A percentile compares a stretch with the other conserved stretches of the same genome.
Conservation (phyloP, 2,329 filamentous ascomycete genomes). For the Verticillium tricorpus region DNA sequence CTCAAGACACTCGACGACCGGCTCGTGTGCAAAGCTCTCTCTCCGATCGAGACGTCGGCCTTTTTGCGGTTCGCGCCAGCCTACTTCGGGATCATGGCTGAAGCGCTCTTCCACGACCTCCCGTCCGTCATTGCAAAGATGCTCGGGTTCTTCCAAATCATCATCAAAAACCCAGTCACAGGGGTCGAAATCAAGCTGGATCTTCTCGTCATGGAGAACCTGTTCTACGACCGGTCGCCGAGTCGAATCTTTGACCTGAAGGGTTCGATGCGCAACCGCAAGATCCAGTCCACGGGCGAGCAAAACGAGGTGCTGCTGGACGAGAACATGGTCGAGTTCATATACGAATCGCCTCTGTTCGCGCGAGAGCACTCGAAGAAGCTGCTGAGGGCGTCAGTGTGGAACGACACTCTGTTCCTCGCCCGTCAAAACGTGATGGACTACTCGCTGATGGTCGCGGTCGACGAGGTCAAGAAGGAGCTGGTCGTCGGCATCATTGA, state of each 20-base stretch:
- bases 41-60: slow-evolving; percentile 84
- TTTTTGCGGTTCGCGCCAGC: slow-evolving; percentile 94
- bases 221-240: slow-evolving; percentile 91
- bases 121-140: slow-evolving; percentile 98
- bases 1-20: slow-evolving; percentile 94
- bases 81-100: slow-evolving; percentile 96
- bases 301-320: slow-evolving; percentile 94
- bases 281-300: slow-evolving; percentile 92
- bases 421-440: slow-evolving; percentile 98
- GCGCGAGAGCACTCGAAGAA: slow-evolving; percentile 95
- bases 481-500: slow-evolving; percentile 97
- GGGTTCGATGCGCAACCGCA: slow-evolving; percentile 96
- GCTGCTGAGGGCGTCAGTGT: slow-evolving; percentile 83
- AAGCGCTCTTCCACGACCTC: slow-evolving; percentile 90
- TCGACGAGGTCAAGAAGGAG: slow-evolving; percentile 85
- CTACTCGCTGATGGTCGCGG: slow-evolving; percentile 96
- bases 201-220: slow-evolving; percentile 91
- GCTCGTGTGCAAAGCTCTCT: slow-evolving; percentile 86
- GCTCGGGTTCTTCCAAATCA: slow-evolving; percentile 96
- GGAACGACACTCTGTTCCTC: slow-evolving; percentile 96
- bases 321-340: slow-evolving; percentile 99
- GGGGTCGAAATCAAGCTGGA: slow-evolving; percentile 94
- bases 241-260: slow-evolving; percentile 94
- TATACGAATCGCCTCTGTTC: slow-evolving; percentile 95
- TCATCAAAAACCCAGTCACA: slow-evolving; percentile 90